Percentiles rank a stretch among this genome's conserved stretches.
phyloP scores from a whole-genome alignment of 441 rosid species.

The Corymbia citriodora region DNA sequence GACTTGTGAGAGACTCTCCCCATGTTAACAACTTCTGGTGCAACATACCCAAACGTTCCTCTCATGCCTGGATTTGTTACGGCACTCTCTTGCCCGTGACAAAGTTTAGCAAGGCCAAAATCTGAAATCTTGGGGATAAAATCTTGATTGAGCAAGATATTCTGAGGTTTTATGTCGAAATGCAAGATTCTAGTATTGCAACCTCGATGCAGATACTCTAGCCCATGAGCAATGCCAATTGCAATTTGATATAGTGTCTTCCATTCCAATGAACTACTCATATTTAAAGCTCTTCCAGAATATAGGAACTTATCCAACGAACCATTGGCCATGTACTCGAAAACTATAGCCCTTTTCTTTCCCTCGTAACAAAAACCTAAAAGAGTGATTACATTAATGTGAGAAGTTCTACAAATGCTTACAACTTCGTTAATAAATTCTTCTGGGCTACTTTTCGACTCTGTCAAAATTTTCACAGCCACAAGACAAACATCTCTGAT shows the following conservation, averaged over 20 bases:
- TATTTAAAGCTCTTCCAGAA: not conserved
- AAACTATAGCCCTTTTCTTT: slow-evolving; percentile 6
- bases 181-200: slow-evolving; percentile 25
- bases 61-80: too few species aligned
- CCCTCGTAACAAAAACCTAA: slow-evolving; percentile 24
- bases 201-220: slow-evolving; percentile 44
- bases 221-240: slow-evolving; percentile 34
- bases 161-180: too few species aligned
- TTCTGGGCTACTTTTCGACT: slow-evolving; percentile 14
- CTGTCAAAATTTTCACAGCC: slow-evolving; percentile 17
- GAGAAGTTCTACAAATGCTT: slow-evolving; percentile 30
- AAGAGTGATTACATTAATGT: slow-evolving; percentile 28
- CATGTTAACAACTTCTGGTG: too few species aligned
- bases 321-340: slow-evolving; percentile 22
- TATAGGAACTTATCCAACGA: slow-evolving; percentile 10
- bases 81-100: too few species aligned
- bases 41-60: too few species aligned
- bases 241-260: slow-evolving; percentile 16
- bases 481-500: slow-evolving; percentile 17
- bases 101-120: too few species aligned
- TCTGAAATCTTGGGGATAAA: too few species aligned
- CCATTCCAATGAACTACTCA: not conserved
- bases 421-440: slow-evolving; percentile 39
- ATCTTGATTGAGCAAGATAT: too few species aligned
- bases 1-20: too few species aligned